Percentiles rank a stretch among this genome's conserved stretches.
Conservation (phyloP, 2,329 filamentous ascomycete species). For the Trichoderma arundinaceum region DNA sequence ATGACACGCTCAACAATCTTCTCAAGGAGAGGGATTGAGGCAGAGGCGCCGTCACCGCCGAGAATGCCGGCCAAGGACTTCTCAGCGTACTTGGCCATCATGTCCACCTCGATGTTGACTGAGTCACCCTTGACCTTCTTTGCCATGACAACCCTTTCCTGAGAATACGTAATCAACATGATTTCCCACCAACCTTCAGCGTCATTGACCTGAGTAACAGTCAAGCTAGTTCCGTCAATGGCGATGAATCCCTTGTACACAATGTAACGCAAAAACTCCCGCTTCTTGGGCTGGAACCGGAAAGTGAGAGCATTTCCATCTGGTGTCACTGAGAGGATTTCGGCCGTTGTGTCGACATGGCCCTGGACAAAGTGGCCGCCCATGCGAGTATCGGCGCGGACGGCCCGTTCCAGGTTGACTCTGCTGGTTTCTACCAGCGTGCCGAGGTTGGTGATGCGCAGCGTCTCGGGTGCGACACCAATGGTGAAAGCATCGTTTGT, state of each 20-base stretch:
- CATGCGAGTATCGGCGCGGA: conserved; percentile 91
- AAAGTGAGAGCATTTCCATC: conserved; percentile 93
- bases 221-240: conserved; percentile 92
- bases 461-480: conserved; percentile 91
- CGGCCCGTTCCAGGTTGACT: conserved; percentile 94
- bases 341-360: conserved; percentile 89
- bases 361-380: conserved; percentile 98
- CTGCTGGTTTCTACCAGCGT: conserved; percentile 65
- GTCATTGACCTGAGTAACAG: conserved; percentile 85
- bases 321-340: conserved; percentile 71
- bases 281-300: conserved; percentile 74
- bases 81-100: conserved; percentile 83
- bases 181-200: conserved; percentile 85
- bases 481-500: conserved; percentile 74
- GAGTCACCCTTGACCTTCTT: conserved; percentile 78
- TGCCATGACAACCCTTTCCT: conserved; percentile 86
- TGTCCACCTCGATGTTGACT: conserved; percentile 93
- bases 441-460: conserved; percentile 95
- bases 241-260: conserved; percentile 97
- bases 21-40: conserved; percentile 65
- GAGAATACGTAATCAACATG: conserved; percentile 97
- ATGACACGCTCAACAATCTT: conserved; percentile 78
- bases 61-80: conserved; percentile 82
- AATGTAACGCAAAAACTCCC: conserved; percentile 78
- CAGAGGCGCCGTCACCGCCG: conserved; percentile 56